A percentile compares a stretch with the other conserved stretches of the same genome.
Conservation (phyloP, 2,329 filamentous ascomycete species). For the Nannizzia gypsea region DNA sequence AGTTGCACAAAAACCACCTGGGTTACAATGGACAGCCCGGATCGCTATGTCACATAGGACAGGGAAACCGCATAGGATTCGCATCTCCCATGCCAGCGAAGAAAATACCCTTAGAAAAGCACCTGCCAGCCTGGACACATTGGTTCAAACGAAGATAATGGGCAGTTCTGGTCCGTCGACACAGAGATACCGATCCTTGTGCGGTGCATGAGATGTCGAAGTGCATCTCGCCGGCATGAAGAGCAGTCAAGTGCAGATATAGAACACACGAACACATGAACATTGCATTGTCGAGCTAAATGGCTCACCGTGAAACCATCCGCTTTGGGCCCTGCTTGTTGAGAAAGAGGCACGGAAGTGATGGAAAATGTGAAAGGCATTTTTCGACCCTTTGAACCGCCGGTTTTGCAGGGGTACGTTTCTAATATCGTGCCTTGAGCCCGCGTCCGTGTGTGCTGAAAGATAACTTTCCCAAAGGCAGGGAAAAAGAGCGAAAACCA, state of each 20-base stretch:
- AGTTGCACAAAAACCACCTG: neutral
- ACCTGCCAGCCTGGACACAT: neutral
- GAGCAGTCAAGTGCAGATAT: neutral
- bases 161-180: neutral
- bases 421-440: neutral
- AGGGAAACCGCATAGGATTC: neutral
- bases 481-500: neutral
- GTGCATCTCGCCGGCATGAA: neutral
- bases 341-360: neutral
- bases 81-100: neutral
- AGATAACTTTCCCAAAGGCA: neutral
- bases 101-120: neutral
- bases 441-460: neutral
- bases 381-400: neutral
- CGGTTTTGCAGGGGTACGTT: neutral
- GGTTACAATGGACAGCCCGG: neutral
- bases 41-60: neutral
- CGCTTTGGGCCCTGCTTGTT: neutral
- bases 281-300: neutral
- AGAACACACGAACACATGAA: neutral
- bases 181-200: neutral
- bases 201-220: neutral
- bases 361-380: neutral
- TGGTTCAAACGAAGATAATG: neutral
- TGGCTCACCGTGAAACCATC: neutral